phyloP scores from a whole-genome alignment of 2,329 filamentous ascomycete genomes.

The Rhytidhysteron rufulum region DNA sequence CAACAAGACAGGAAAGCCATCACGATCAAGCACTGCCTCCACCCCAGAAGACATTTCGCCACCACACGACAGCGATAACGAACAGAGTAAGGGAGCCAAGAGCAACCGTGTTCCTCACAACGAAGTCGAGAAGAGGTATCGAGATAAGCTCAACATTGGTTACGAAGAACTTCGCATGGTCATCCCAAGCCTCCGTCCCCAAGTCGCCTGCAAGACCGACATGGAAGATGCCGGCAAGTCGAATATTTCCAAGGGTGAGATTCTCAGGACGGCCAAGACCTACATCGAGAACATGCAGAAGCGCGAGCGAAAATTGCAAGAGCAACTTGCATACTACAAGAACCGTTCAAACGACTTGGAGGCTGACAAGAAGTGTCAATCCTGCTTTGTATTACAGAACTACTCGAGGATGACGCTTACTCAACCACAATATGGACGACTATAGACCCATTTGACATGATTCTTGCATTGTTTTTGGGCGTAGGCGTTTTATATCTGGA shows the following conservation, averaged over 20 bases:
- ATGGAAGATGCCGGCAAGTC: slow-evolving; percentile 42
- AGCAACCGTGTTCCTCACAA: slow-evolving; percentile 41
- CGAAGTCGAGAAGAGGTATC: slow-evolving; percentile 45
- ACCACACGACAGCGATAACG: slow-evolving; percentile 16
- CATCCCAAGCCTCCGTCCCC: slow-evolving; percentile 36
- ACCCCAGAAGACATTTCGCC: slow-evolving; percentile 24
- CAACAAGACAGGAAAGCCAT: slow-evolving; percentile 6
- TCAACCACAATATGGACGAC: no score
- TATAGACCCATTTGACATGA: no score
- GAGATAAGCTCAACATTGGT: slow-evolving; percentile 45
- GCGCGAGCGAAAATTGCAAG: slow-evolving; percentile 37
- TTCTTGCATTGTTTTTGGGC: no score
- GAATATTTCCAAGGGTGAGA: slow-evolving; percentile 45
- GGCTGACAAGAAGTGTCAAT: no score
- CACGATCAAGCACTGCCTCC: slow-evolving; percentile 30
- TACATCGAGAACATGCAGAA: slow-evolving; percentile 46
- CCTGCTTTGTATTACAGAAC: no score
- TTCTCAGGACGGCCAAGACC: slow-evolving; percentile 43
- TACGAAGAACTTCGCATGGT: slow-evolving; percentile 40
- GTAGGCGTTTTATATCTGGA: no score
- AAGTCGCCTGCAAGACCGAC: slow-evolving; percentile 33
- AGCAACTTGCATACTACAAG: no score
- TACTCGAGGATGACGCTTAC: no score
- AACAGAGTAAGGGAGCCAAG: slow-evolving; percentile 13
- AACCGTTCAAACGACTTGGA: no score